Conservation (phyloP, 1,139 yeast genomes). For the Scheffersomyces insectosa region DNA sequence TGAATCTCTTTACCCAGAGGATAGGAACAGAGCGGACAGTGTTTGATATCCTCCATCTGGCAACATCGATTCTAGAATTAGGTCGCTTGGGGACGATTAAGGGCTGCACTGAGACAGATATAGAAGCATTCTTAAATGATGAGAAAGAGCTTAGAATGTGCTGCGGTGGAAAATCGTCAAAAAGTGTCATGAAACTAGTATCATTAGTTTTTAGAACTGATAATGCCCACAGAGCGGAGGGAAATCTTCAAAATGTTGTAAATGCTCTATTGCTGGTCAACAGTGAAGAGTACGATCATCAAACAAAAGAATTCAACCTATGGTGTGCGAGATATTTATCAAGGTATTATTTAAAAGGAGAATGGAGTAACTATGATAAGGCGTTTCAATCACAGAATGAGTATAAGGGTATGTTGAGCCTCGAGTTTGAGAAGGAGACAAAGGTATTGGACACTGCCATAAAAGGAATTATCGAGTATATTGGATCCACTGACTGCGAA, state of each 20-base stretch:
- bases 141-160: slow-evolving; percentile 3
- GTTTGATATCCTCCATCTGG: too few relatives aligned
- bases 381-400: slow-evolving; percentile 10
- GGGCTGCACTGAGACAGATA: neutral
- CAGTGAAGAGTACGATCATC: slow-evolving; percentile 5
- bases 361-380: slow-evolving; percentile 10
- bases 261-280: slow-evolving; percentile 16
- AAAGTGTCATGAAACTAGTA: slow-evolving; percentile 13
- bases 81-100: too few relatives aligned
- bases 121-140: slow-evolving; percentile 23
- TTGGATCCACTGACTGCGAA: slow-evolving; percentile 13
- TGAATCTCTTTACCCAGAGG: too few relatives aligned
- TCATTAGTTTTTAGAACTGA: slow-evolving; percentile 18
- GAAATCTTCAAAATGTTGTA: slow-evolving; percentile 18
- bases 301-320: slow-evolving; percentile 21
- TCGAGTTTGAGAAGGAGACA: slow-evolving; percentile 9
- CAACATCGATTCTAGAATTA: too few relatives aligned
- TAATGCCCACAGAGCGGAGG: slow-evolving; percentile 2
- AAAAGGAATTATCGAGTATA: slow-evolving; percentile 9
- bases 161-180: neutral
- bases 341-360: slow-evolving; percentile 30
- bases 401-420: slow-evolving; percentile 6
- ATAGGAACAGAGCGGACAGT: too few relatives aligned
- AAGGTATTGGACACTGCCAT: slow-evolving; percentile 16
- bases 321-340: slow-evolving; percentile 51